Percentiles rank a stretch among this genome's conserved stretches.
These are phyloP conservation scores for Yarrowia sp. DNA, from an alignment of 805 yeast genomes.

Conservation along the genomic window DNA sequence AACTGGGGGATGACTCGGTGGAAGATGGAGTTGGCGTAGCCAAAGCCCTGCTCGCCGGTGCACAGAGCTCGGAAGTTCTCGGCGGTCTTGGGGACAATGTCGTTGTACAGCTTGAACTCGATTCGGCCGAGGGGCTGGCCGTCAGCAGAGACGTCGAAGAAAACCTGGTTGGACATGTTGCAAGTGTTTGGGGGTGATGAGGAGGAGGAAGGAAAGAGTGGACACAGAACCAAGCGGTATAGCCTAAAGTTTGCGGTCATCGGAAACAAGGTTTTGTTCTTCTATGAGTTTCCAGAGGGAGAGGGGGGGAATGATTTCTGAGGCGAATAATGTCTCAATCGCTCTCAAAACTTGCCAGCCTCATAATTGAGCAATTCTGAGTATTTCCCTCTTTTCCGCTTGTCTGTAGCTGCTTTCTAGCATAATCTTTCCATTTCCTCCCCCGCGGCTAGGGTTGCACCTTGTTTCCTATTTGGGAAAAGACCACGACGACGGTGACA, in stretches of 20 bases:
- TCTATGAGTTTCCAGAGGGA: conserved; percentile 25
- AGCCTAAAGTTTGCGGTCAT: conserved; percentile 34
- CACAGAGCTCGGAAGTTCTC: conserved; percentile 94
- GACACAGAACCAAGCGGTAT: neutral
- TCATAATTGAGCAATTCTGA: neutral
- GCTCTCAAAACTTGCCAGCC: too few species aligned
- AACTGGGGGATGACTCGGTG: conserved; percentile 97
- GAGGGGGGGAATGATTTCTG: neutral
- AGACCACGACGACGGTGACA: conserved; percentile 24
- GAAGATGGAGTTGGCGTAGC: conserved; percentile 85
- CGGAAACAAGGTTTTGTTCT: conserved; percentile 8
- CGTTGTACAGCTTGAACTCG: conserved; percentile 86
- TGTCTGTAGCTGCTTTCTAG: neutral
- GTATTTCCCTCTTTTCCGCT: too few species aligned
- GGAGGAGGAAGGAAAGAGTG: conserved; percentile 1
- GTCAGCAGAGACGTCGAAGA: conserved; percentile 39
- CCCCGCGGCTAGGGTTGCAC: conserved; percentile 5
- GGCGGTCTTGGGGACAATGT: conserved; percentile 92
- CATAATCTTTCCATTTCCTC: neutral
- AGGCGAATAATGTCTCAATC: too few species aligned
- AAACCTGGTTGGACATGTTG: conserved; percentile 38
- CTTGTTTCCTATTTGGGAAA: conserved; percentile 25
- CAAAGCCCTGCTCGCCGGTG: conserved; percentile 95
- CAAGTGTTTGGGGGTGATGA: neutral
- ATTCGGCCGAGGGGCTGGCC: conserved; percentile 80